Conservation (phyloP, 2,329 filamentous ascomycete species). For the Alternaria rosae region DNA sequence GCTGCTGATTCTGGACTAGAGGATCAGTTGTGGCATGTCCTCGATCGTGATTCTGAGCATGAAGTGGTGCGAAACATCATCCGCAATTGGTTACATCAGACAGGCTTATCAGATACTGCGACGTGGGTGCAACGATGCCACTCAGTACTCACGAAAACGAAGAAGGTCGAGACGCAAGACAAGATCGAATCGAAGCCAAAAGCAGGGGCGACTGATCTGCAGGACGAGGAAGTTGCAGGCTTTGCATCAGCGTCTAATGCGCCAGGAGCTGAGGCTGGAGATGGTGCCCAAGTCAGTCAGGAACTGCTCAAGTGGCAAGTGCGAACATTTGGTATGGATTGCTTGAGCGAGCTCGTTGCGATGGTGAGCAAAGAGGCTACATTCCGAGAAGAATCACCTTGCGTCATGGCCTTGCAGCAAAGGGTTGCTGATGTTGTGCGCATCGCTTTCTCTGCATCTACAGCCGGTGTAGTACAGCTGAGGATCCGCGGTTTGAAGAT, state of each 20-base stretch:
- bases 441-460: constrained; percentile 97
- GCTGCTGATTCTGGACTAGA: constrained; percentile 81
- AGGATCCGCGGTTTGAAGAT: constrained; percentile 92
- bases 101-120: constrained; percentile 78
- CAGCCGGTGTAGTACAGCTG: constrained; percentile 87
- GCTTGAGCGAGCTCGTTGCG: constrained; percentile 81
- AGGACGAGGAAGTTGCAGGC: constrained; percentile 95
- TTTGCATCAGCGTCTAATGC: constrained; percentile 80
- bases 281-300: constrained; percentile 63
- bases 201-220: constrained; percentile 74
- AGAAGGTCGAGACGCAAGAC: constrained; percentile 68
- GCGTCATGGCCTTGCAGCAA: constrained; percentile 79
- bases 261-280: constrained; percentile 53
- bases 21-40: constrained; percentile 87
- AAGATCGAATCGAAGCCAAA: constrained; percentile 57
- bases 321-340: constrained; percentile 89
- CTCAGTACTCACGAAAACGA: constrained; percentile 85
- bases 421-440: constrained; percentile 91
- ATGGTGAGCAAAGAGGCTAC: constrained; percentile 81
- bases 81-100: constrained; percentile 91
- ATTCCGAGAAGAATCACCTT: constrained; percentile 77
- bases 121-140: constrained; percentile 92
- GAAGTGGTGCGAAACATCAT: constrained; percentile 86
- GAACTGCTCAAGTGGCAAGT: constrained; percentile 96
- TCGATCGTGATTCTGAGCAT: constrained; percentile 79